A percentile compares a stretch with the other conserved stretches of the same genome.
Conservation (phyloP, 2,329 filamentous ascomycete genomes). For the Monilinia vaccinii-corymbosi region DNA sequence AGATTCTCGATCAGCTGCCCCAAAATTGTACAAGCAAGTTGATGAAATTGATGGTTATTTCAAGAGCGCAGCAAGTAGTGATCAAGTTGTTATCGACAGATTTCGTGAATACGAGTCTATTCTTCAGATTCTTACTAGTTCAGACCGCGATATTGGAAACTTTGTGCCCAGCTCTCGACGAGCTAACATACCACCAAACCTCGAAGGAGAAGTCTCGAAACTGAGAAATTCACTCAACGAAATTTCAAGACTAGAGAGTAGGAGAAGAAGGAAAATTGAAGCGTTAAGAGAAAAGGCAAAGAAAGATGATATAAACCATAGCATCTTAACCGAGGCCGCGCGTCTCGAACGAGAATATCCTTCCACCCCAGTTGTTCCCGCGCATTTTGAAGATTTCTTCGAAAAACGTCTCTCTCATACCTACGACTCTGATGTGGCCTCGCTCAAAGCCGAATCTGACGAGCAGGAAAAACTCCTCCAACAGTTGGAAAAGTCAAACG, state of each 20-base stretch:
- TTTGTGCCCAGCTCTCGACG: constrained; percentile 81
- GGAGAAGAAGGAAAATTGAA: constrained; percentile 71
- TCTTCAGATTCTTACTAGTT: constrained; percentile 66
- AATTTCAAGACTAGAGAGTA: constrained; percentile 70
- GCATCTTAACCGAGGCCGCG: constrained; percentile 73
- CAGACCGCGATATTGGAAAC: constrained; percentile 73
- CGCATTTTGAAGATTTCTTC: constrained; percentile 88
- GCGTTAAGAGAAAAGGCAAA: constrained; percentile 69
- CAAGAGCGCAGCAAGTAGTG: constrained; percentile 57
- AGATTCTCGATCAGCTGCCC: constrained; percentile 58
- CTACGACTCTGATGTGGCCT: constrained; percentile 71
- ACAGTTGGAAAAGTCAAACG: constrained; percentile 66
- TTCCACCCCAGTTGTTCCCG: constrained; percentile 73
- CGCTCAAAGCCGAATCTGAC: constrained; percentile 58
- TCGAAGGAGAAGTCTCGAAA: constrained; percentile 70
- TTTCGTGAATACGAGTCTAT: constrained; percentile 66
- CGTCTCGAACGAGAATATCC: constrained; percentile 80
- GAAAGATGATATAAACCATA: constrained; percentile 79
- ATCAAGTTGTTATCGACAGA: constrained; percentile 60
- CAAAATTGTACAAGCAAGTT: constrained; percentile 28
- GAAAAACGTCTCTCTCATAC: constrained; percentile 63
- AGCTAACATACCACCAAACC: constrained; percentile 66
- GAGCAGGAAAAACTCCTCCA: constrained; percentile 67
- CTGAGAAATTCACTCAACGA: constrained; percentile 79
- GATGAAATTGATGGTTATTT: constrained; percentile 83